Base-by-base conservation (phyloP, 148 eudicot genomes). In the Silene latifolia region DNA sequence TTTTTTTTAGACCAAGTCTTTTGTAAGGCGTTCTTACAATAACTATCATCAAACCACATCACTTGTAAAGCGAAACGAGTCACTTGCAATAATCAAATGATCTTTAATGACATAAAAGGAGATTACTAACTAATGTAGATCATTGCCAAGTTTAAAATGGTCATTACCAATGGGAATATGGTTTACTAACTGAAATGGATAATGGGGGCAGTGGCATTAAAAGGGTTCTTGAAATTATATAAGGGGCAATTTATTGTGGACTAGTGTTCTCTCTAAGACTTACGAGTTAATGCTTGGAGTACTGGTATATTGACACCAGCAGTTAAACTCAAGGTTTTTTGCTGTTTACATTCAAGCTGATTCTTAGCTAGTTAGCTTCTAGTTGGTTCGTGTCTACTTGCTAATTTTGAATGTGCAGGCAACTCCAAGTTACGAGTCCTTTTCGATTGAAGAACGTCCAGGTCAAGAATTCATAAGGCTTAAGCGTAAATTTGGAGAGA, bases 401-500 rank as follows among this genome's bases (percentile, higher is more conserved):
- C 8, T 54, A 56, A 44, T 13, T 80, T 35, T 48, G 67, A 47
- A 70, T 74, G 68, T 78, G 72, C 75, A 91, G 97, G 91, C 90
- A 72, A 82, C 71, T 66, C 64, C 77, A 42, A 73, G 78, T 42
- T 89, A 83, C 67, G 80, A 83, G 73, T 58, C 24, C 25, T 89
- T 88, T 72, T 27, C 72, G n/a, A 86, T 89, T 71, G 88, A 88
- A 73, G 91, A 91, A 71, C 83, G 71, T 58, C 93, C 87, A 60
- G 89, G 97, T 9, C 80, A 89, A 79, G 86, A 85, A 76, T 91
- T 77, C 80, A 72, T 89, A 62, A 89, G 85, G 69, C 82, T 89
- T 74, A 84, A 51, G 67, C 82, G 84, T 57, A 91, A 42, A 44
- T 67, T 67, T 42, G 71, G 71, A 67, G 71, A 67, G 14, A 44